Evolutionary conservation across 371 early-diverging fungal species (phyloP), one percentile per base, ranked within the genome.

Genomic region (Smittium culicis): DNA sequence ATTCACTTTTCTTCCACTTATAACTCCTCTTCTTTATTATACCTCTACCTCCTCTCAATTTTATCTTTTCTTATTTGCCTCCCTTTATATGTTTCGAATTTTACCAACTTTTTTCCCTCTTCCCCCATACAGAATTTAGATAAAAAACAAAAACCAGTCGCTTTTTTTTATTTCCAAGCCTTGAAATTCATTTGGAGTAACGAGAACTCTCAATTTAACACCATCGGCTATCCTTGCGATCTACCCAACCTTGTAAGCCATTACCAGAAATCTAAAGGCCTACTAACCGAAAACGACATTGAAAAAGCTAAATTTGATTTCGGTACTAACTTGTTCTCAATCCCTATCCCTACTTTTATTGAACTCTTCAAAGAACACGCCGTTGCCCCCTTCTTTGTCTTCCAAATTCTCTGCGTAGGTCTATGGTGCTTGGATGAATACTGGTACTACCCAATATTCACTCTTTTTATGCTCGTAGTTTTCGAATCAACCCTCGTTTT

Each of bases 381-480:
- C 24, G 91, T 98, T 35, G 95, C 98, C 5, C 99, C 99, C 28
- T 98, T 99, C 81, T 99, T 99, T 80, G 94, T 99, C 32, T 99
- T 99, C 76, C 99, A 99, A 75, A 82, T 99, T 31, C 99, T 99
- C 72, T 98, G 99, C 80, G 99, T 98, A 32, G 90, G 90, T 3
- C 83, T 99, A 61, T 99, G 99, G 99, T 93, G 94, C 74, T 80
- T 99, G 74, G 99, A 99, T 78, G 99, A 99, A 77, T 98, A 98
- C 83, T 96, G 99, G 96, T 98, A 99, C 80, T 98, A 99, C 79
- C 94, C 99, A 31, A 80, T 99, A 56, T 99, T 99, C 71, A 98
- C 99, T 0, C 82, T 99, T 65, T 75, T 91, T 54, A 99, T 99
- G 98, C 80, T 99, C 69, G 84, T 99, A 65, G 88, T 92, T 8